Conservation (phyloP, 2,329 filamentous ascomycete genomes). For the Fusarium incarnatum region DNA sequence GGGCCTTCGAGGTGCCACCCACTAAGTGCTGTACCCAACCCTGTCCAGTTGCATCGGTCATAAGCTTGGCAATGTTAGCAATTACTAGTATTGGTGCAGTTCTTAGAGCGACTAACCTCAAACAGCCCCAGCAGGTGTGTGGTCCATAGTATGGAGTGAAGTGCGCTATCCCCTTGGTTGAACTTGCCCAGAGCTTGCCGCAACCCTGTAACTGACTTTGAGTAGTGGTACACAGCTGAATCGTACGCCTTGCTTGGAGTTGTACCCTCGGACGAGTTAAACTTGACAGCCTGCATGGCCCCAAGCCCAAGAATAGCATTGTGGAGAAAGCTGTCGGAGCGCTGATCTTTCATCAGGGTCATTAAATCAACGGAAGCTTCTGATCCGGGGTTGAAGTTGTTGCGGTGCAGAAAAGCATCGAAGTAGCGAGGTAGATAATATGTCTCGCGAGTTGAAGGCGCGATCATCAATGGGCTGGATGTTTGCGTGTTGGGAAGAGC, state of each 20-base stretch:
- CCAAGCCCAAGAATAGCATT: slow-evolving; percentile 49
- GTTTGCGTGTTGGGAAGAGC: fast-evolving
- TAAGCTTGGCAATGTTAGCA: slow-evolving; percentile 41
- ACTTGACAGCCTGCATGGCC: slow-evolving; percentile 48
- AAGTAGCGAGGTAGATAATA: slow-evolving; percentile 48
- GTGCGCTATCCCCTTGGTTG: neutral
- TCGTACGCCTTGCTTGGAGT: neutral
- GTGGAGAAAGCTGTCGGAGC: slow-evolving; percentile 31
- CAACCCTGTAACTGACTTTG: slow-evolving; percentile 43
- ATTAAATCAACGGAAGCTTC: slow-evolving; percentile 35
- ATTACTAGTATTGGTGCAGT: neutral
- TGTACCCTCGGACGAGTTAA: slow-evolving; percentile 12
- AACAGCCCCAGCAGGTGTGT: slow-evolving; percentile 52
- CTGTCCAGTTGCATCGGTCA: slow-evolving; percentile 48
- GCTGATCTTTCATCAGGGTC: slow-evolving; percentile 34
- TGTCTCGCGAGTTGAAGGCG: slow-evolving; percentile 22
- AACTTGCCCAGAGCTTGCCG: slow-evolving; percentile 30
- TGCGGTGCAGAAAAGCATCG: slow-evolving; percentile 45
- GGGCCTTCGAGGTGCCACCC: slow-evolving; percentile 49
- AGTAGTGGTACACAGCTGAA: slow-evolving; percentile 44
- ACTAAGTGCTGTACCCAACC: slow-evolving; percentile 53
- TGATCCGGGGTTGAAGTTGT: slow-evolving; percentile 44
- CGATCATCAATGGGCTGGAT: neutral
- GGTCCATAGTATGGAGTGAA: slow-evolving; percentile 48
- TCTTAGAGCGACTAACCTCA: slow-evolving; percentile 40